These are phyloP conservation scores for Bisporella sp. DNA, from an alignment of 2,329 filamentous ascomycete species.

Conservation along the genomic window DNA sequence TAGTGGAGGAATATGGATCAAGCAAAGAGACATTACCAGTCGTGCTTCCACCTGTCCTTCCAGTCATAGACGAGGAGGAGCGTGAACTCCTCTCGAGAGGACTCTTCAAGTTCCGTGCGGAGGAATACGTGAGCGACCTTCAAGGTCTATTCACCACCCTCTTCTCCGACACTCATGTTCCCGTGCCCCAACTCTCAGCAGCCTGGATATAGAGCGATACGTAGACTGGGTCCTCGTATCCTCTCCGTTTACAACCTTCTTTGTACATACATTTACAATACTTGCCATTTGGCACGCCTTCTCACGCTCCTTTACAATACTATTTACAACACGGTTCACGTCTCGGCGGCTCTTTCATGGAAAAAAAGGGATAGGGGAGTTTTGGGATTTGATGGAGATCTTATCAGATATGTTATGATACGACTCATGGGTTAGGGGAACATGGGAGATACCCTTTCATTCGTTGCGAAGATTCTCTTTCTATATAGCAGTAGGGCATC, in stretches of 20 bases:
- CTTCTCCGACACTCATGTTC: slow-evolving; percentile 15
- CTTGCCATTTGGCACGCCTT: slow-evolving; percentile 15
- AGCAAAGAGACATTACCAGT: slow-evolving; percentile 28
- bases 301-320: slow-evolving; percentile 19
- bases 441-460: neutral
- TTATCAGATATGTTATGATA: neutral
- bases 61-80: slow-evolving; percentile 67
- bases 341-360: slow-evolving; percentile 7
- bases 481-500: neutral
- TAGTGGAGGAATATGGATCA: slow-evolving; percentile 79
- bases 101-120: slow-evolving; percentile 65
- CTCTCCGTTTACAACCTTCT: neutral
- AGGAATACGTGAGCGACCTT: slow-evolving; percentile 81
- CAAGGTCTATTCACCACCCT: slow-evolving; percentile 44
- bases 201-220: slow-evolving; percentile 24
- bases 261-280: slow-evolving; percentile 18
- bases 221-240: slow-evolving; percentile 14
- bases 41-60: slow-evolving; percentile 31
- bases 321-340: slow-evolving; percentile 10
- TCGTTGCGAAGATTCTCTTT: neutral
- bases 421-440: neutral
- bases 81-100: slow-evolving; percentile 62
- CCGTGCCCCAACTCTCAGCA: slow-evolving; percentile 15
- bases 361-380: slow-evolving; percentile 14
- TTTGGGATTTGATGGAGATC: slow-evolving; percentile 5